These are phyloP conservation scores for Cercospora sojina DNA, from an alignment of 2,329 filamentous ascomycete genomes.

Conservation along the genomic window DNA sequence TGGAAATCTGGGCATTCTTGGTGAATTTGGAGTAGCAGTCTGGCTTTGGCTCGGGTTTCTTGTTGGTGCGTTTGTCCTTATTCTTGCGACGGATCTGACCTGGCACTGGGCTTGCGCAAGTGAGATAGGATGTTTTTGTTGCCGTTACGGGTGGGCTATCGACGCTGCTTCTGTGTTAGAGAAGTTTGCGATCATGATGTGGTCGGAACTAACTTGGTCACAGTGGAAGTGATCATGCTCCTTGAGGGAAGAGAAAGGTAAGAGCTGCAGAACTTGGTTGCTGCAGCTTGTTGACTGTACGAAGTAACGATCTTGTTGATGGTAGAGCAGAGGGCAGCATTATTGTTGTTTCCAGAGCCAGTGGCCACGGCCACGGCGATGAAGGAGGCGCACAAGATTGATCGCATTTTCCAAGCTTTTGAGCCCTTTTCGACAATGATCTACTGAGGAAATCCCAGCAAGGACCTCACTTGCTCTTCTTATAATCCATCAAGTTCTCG, in stretches of 20 bases:
- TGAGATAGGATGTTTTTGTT: neutral
- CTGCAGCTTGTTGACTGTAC: neutral
- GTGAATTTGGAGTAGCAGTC: neutral
- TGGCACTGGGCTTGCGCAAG: neutral
- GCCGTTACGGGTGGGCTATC: neutral
- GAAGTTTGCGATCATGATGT: neutral
- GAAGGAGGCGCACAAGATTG: neutral
- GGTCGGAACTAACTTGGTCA: neutral
- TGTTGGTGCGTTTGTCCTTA: neutral
- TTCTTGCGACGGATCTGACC: neutral
- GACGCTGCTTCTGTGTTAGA: neutral
- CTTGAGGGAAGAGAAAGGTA: neutral
- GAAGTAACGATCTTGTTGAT: neutral
- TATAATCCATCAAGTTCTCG: neutral
- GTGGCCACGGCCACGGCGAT: neutral
- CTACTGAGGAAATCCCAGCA: neutral
- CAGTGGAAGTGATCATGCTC: neutral
- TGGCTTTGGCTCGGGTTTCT: neutral
- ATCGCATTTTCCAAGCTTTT: neutral
- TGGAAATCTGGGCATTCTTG: neutral
- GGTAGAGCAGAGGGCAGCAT: neutral
- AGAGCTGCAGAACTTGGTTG: neutral
- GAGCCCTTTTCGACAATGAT: neutral
- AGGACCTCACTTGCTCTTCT: neutral
- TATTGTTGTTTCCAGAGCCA: neutral